These are phyloP conservation scores for Podaxis sp. DNA, from an alignment of 768 basidiomycete genomes.

Conservation along the genomic window DNA sequence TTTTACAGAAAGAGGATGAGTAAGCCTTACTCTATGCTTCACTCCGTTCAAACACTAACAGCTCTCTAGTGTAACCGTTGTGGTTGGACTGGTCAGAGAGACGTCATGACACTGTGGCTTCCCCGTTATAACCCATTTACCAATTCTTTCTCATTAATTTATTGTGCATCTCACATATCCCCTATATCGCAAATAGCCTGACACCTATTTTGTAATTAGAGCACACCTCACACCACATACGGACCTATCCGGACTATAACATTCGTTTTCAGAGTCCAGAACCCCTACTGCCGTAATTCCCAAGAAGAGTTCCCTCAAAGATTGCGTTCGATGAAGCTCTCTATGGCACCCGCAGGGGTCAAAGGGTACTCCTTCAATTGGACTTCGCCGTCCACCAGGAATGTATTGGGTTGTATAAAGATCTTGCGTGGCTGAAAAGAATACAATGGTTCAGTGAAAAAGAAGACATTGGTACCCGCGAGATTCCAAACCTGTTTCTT, in stretches of 20 bases:
- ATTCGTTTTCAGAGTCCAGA: slow-evolving; percentile 6
- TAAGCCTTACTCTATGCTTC: slow-evolving; percentile 35
- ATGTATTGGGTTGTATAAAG: slow-evolving; percentile 82
- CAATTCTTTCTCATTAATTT: slow-evolving; percentile 1
- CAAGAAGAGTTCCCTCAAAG: slow-evolving; percentile 33
- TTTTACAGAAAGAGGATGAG: slow-evolving; percentile 75
- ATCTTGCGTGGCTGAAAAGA: slow-evolving; percentile 70
- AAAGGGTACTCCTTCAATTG: slow-evolving; percentile 78
- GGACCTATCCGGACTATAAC: slow-evolving; percentile 6
- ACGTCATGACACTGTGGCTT: slow-evolving; percentile 33
- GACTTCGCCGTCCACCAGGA: slow-evolving; percentile 64
- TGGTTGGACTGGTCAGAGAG: slow-evolving; percentile 69
- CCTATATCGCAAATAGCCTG: slow-evolving; percentile 15
- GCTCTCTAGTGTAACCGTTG: slow-evolving; percentile 59
- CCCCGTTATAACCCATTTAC: neutral
- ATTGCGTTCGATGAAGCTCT: slow-evolving; percentile 77
- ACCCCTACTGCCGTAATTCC: slow-evolving; percentile 1
- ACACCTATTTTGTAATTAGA: slow-evolving; percentile 12
- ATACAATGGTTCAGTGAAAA: slow-evolving; percentile 4
- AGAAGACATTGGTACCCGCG: slow-evolving; percentile 6
- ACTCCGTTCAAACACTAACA: slow-evolving; percentile 17
- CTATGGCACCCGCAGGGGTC: slow-evolving; percentile 69
- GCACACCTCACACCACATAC: slow-evolving; percentile 3
- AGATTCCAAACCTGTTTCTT: slow-evolving; percentile 62
- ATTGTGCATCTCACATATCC: slow-evolving; percentile 14